Conservation (phyloP, 768 basidiomycete genomes). For the Aureoboletus auriporus region DNA sequence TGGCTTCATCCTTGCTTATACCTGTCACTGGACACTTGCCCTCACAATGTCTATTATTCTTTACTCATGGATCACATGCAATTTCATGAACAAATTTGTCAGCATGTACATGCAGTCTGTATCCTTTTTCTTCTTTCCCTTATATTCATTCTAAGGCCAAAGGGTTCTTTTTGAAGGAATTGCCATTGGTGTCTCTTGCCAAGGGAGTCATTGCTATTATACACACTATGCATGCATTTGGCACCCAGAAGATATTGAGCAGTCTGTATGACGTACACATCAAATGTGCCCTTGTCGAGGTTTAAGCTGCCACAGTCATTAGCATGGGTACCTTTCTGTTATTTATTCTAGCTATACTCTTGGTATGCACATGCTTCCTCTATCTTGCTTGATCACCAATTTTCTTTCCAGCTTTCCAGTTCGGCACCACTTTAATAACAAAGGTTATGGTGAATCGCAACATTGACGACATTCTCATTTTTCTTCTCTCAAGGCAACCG, state of each 20-base stretch:
- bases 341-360: constrained; percentile 75
- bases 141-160: constrained; percentile 25
- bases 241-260: constrained; percentile 63
- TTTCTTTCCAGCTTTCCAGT: constrained; percentile 65
- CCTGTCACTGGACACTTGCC: constrained; percentile 74
- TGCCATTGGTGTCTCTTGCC: constrained; percentile 77
- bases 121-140: neutral
- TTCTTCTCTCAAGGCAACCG: constrained; percentile 39
- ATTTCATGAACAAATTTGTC: constrained; percentile 64
- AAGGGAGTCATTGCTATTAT: constrained; percentile 92
- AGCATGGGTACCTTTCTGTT: constrained; percentile 65
- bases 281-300: constrained; percentile 50
- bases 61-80: constrained; percentile 79
- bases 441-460: constrained; percentile 42
- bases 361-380: constrained; percentile 49
- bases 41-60: constrained; percentile 78
- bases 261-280: constrained; percentile 64
- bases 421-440: constrained; percentile 82
- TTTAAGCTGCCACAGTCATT: constrained; percentile 52
- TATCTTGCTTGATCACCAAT: neutral
- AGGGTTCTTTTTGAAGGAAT: constrained; percentile 68
- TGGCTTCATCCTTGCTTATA: constrained; percentile 78
- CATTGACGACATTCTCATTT: neutral
- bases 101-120: constrained; percentile 67
- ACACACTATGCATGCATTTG: constrained; percentile 92